Evolutionary conservation across 805 yeast species (phyloP), one percentile per base, ranked within the genome.

Genomic region (Teunomyces aglyptinius): DNA sequence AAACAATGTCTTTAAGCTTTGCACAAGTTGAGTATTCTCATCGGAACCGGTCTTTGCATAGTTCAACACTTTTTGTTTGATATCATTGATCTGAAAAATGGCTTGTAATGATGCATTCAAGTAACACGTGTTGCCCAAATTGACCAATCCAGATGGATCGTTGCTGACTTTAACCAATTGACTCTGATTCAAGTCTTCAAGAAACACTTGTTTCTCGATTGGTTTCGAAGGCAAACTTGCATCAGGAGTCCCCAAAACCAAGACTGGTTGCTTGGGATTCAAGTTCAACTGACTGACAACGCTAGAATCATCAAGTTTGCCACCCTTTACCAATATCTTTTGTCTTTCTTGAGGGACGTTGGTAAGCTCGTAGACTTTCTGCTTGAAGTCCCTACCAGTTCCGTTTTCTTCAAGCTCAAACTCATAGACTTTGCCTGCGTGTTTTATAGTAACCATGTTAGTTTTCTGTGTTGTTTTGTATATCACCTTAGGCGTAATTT

Each of bases 201-300:
- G 63, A 52, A 88, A 86, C 24, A 80, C 81, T 41, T 72, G 75
- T 49, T 77, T 73, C 10, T 71, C 76, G 11, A 73, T 73, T 11
- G 87, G 87, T 29, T 78, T 76, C 3, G 57, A 45, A 29, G 78
- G 80, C 44, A 82, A 67, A 47, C 77, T 80, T 47, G 77, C 73
- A 46, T 86, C 94, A 2, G 96, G 92, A 1, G 97, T 85, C 19
- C 99, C 99, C 47, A 94, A 74, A 47, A 94, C 88, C 96, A 94
- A 87, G 18, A 92, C 73, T 11, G 80, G 72, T 54, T 85, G 87
- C 28, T 80, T 80, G 18, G 80, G 74, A 57, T 85, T 86, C 51
- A 91, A 61, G 20, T 74, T 77, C 43, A 86, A 72, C 3, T 68
- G 55, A 8, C 70, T 60, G 44, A 88, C 65, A 32, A 74, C 70